A percentile compares a stretch with the other conserved stretches of the same genome.
These are phyloP conservation scores for Phaeophleospora eucalypticola DNA, from an alignment of 2,329 filamentous ascomycete species.

Conservation along the genomic window DNA sequence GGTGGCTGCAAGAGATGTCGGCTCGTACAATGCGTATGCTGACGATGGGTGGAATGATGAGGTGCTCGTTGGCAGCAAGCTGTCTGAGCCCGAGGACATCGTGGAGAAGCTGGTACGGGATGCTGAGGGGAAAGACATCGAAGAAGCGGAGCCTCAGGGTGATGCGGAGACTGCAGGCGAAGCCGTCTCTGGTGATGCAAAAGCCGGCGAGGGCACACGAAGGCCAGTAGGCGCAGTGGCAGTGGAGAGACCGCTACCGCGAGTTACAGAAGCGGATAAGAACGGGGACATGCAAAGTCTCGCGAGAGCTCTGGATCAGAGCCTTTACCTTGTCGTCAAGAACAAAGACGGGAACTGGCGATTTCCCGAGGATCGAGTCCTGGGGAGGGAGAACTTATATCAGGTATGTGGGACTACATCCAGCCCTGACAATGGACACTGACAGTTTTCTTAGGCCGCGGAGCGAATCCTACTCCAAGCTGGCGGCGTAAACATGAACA, in stretches of 20 bases:
- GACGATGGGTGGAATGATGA: constrained; percentile 88
- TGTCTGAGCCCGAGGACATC: constrained; percentile 61
- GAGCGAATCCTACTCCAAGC: constrained; percentile 71
- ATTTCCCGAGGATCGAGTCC: constrained; percentile 71
- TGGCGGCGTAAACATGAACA: constrained; percentile 95
- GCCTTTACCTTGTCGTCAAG: constrained; percentile 83
- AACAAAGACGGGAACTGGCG: constrained; percentile 67
- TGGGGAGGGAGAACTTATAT: constrained; percentile 71
- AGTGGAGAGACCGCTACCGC: constrained; percentile 65
- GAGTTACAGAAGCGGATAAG: constrained; percentile 73
- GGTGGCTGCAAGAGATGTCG: constrained; percentile 77
- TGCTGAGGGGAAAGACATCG: constrained; percentile 55
- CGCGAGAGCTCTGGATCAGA: constrained; percentile 73
- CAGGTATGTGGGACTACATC: constrained; percentile 56
- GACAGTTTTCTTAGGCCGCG: constrained; percentile 60
- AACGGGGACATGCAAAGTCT: constrained; percentile 71
- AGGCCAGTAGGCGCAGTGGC: constrained; percentile 22
- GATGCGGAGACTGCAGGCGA: constrained; percentile 43
- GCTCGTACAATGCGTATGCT: constrained; percentile 71
- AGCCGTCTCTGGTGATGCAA: constrained; percentile 35
- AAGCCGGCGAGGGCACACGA: constrained; percentile 23
- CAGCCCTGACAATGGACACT: constrained; percentile 15
- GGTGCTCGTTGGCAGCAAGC: constrained; percentile 66
- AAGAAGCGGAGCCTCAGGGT: constrained; percentile 46
- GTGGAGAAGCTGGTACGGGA: constrained; percentile 69